A percentile compares a stretch with the other conserved stretches of the same genome.
These are phyloP conservation scores for Ambrosiella beaveri DNA, from an alignment of 2,329 filamentous ascomycete species.

Conservation along the genomic window DNA sequence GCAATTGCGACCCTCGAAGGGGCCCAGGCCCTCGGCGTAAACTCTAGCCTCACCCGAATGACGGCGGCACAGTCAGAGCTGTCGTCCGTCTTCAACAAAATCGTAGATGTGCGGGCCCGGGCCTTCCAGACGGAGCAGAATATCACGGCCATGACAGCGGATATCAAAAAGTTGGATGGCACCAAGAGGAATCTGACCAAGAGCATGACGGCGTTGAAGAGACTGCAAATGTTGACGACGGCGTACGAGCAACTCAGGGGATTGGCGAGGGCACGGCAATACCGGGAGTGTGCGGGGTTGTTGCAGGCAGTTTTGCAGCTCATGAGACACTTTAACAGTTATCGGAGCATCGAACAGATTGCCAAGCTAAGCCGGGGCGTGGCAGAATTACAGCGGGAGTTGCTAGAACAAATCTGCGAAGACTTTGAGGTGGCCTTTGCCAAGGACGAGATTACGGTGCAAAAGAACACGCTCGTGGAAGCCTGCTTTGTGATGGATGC, in stretches of 20 bases:
- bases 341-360: conserved; percentile 94
- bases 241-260: conserved; percentile 92
- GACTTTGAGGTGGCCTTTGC: conserved; percentile 94
- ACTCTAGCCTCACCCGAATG: conserved; percentile 79
- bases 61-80: conserved; percentile 81
- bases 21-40: conserved; percentile 68
- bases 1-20: conserved; percentile 59
- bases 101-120: conserved; percentile 77
- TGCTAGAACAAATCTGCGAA: conserved; percentile 95
- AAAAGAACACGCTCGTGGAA: conserved; percentile 58
- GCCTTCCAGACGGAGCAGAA: conserved; percentile 86
- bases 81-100: conserved; percentile 78
- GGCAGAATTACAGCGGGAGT: conserved; percentile 76
- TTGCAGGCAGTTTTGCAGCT: conserved; percentile 91
- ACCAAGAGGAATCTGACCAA: conserved; percentile 93
- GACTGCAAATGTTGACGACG: conserved; percentile 94
- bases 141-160: conserved; percentile 96
- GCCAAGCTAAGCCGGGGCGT: conserved; percentile 84
- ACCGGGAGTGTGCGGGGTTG: conserved; percentile 83
- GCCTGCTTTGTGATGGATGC: conserved; percentile 91
- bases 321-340: conserved; percentile 97
- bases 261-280: conserved; percentile 71
- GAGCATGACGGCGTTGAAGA: conserved; percentile 94
- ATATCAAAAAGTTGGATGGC: conserved; percentile 92
- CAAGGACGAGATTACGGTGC: conserved; percentile 60